These are phyloP conservation scores for Leucocoprinus gongylophorus DNA, from an alignment of 1,284 basidiomycete species.

Conservation along the genomic window DNA sequence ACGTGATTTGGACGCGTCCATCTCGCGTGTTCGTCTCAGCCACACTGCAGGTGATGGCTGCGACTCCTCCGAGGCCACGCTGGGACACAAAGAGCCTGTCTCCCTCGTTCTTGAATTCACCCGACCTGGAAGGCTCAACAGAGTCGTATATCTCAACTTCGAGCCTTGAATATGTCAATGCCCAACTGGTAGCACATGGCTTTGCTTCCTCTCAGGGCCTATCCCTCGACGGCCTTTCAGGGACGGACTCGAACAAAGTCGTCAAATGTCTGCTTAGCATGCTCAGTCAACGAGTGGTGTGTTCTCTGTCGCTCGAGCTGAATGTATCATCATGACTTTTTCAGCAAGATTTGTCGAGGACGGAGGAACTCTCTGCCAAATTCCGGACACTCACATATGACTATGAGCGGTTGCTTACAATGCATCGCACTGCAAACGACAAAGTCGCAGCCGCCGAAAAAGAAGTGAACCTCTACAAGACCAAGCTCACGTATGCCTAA, in stretches of 20 bases:
- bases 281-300: conserved; percentile 71
- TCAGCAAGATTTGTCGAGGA: conserved; percentile 75
- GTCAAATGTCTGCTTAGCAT: conserved; percentile 74
- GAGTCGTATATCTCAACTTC: conserved; percentile 41
- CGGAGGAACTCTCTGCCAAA: conserved; percentile 71
- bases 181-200: conserved; percentile 75
- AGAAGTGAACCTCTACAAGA: conserved; percentile 67
- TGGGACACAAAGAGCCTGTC: conserved; percentile 38
- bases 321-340: conserved; percentile 8
- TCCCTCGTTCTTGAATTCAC: conserved; percentile 35
- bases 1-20: conserved; percentile 11
- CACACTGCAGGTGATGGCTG: conserved; percentile 23
- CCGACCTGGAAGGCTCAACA: conserved; percentile 36
- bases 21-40: neutral
- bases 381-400: conserved; percentile 78
- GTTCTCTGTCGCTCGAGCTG: conserved; percentile 25
- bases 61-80: conserved; percentile 37
- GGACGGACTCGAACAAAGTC: conserved; percentile 55
- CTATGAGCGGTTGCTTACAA: conserved; percentile 65
- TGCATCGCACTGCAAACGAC: conserved; percentile 52
- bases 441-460: conserved; percentile 63
- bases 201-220: conserved; percentile 60
- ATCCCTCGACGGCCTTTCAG: conserved; percentile 52
- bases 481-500: conserved; percentile 55
- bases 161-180: conserved; percentile 65